phyloP scores from a whole-genome alignment of 495 filamentous ascomycete genomes.

The Articulospora tetracladia region DNA sequence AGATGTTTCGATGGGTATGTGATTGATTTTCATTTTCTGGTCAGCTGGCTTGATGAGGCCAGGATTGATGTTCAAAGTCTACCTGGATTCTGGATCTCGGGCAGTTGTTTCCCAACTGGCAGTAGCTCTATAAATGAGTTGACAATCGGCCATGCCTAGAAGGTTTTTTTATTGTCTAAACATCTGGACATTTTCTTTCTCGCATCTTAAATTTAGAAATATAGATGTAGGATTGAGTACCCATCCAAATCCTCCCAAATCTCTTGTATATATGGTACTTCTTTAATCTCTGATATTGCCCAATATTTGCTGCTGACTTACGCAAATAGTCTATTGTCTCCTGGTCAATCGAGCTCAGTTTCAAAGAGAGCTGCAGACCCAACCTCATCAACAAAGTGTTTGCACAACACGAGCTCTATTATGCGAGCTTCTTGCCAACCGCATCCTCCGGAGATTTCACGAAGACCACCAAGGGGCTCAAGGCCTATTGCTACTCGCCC shows the following conservation, averaged over 20 bases:
- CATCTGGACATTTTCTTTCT: too few species aligned
- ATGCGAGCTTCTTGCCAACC: slow-evolving; percentile 64
- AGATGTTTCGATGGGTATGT: slow-evolving; percentile 60
- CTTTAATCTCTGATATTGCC: too few species aligned
- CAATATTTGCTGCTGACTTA: neutral
- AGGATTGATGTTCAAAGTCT: too few species aligned
- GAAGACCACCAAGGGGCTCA: slow-evolving; percentile 59
- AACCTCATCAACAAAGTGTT: slow-evolving; percentile 66
- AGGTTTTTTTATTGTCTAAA: too few species aligned
- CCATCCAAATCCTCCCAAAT: too few species aligned
- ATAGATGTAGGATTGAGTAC: too few species aligned
- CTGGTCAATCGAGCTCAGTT: slow-evolving; percentile 70
- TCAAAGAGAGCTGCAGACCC: slow-evolving; percentile 58
- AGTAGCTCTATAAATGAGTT: too few species aligned
- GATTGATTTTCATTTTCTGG: neutral
- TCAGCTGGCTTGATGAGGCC: neutral
- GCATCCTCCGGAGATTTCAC: slow-evolving; percentile 62
- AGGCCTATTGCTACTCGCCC: slow-evolving; percentile 61
- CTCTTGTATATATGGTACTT: too few species aligned
- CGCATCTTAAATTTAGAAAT: too few species aligned
- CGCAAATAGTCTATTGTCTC: slow-evolving; percentile 58
- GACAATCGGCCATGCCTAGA: too few species aligned
- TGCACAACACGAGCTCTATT: slow-evolving; percentile 61
- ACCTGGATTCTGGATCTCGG: too few species aligned
- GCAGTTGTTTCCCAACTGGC: too few species aligned